Percentiles rank a stretch among this genome's conserved stretches.
phyloP scores from a whole-genome alignment of 2,329 filamentous ascomycete genomes.

The Neocatenulostroma microsporum region DNA sequence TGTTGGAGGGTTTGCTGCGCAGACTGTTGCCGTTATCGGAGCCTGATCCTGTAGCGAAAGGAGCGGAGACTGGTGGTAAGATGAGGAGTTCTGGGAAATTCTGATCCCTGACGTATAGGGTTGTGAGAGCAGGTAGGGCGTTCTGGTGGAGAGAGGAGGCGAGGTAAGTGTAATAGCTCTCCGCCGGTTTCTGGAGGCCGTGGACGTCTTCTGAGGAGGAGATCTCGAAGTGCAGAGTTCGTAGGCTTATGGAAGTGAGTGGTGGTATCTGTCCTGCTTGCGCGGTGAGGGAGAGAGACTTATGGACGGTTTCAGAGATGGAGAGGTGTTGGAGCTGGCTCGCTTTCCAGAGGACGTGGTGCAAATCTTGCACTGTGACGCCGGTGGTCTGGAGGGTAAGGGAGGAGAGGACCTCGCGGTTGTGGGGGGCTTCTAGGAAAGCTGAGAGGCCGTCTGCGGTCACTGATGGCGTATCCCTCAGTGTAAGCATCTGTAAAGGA shows the following conservation, averaged over 20 bases:
- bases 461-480: constrained; percentile 63
- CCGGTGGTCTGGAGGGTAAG: constrained; percentile 67
- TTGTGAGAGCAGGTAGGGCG: constrained; percentile 62
- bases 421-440: constrained; percentile 58
- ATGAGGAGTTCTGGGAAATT: constrained; percentile 74
- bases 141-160: constrained; percentile 72
- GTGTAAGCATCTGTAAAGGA: constrained; percentile 61
- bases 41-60: constrained; percentile 34
- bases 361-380: constrained; percentile 55
- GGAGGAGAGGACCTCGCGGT: constrained; percentile 54
- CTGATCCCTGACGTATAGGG: constrained; percentile 79
- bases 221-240: constrained; percentile 76
- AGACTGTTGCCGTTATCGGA: constrained; percentile 11
- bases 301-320: constrained; percentile 49
- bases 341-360: constrained; percentile 52
- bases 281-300: constrained; percentile 45
- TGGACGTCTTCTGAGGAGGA: constrained; percentile 53
- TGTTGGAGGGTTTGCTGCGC: constrained; percentile 13
- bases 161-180: constrained; percentile 75
- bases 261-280: constrained; percentile 54
- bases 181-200: constrained; percentile 46
- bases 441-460: constrained; percentile 62
- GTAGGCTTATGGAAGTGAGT: constrained; percentile 60
- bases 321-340: constrained; percentile 52
- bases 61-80: constrained; percentile 56